phyloP scores from a whole-genome alignment of 2,329 filamentous ascomycete species.

The Chalara sp. region DNA sequence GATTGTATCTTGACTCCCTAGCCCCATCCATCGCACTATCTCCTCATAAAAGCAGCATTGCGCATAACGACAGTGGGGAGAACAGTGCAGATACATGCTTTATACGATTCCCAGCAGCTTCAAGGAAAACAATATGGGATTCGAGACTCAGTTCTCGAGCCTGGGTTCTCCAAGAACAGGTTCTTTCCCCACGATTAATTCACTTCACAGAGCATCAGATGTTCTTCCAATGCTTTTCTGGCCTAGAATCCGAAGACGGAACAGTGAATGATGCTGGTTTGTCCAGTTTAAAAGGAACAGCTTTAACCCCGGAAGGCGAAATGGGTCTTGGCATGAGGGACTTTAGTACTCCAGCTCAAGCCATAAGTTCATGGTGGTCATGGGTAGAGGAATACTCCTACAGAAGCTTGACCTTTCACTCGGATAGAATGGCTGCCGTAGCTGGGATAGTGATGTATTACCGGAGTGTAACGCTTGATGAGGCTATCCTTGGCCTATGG shows the following conservation, averaged over 20 bases:
- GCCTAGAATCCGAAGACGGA: background rate
- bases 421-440: background rate
- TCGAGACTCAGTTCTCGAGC: background rate
- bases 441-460: background rate
- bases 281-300: background rate
- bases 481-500: background rate
- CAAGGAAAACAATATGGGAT: background rate
- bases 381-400: background rate
- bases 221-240: background rate
- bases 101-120: background rate
- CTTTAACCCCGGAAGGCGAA: background rate
- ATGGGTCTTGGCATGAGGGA: background rate
- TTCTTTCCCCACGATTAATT: background rate
- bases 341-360: background rate
- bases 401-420: background rate
- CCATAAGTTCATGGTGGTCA: background rate
- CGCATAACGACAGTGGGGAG: background rate
- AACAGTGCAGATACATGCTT: background rate
- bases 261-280: background rate
- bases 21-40: background rate
- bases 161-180: background rate
- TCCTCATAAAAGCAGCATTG: background rate
- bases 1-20: background rate
- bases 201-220: background rate
- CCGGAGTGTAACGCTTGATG: background rate